Conservation (phyloP, 495 filamentous ascomycete species). For the Xylaria castorea region DNA sequence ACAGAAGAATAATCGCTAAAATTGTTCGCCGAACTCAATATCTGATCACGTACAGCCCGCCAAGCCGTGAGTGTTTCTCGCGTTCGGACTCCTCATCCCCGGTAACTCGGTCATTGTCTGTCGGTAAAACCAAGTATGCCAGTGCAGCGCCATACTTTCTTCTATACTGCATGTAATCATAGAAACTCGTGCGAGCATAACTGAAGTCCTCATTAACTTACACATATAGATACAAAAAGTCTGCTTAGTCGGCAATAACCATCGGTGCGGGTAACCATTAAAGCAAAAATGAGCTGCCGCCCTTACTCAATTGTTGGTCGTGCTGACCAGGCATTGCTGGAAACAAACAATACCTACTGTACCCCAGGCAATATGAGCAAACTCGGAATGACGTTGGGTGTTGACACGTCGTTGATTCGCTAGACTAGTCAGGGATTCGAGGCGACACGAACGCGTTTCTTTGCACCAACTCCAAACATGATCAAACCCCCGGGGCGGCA, state of each 20-base stretch:
- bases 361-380: conserved; percentile 16
- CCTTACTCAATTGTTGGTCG: background rate
- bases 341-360: conserved; percentile 8
- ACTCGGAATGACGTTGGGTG: background rate
- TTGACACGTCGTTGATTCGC: conserved; percentile 28
- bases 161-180: background rate
- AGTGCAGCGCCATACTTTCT: background rate
- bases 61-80: background rate
- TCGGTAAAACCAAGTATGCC: background rate
- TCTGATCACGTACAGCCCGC: background rate
- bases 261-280: background rate
- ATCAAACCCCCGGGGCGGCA: conserved; percentile 9
- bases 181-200: background rate
- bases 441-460: conserved; percentile 21
- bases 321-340: conserved; percentile 5
- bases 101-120: background rate
- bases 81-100: background rate
- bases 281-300: background rate
- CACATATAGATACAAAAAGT: background rate
- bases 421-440: conserved; percentile 16
- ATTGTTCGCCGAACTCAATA: background rate
- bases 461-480: conserved; percentile 18
- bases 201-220: background rate
- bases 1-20: background rate
- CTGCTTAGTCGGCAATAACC: background rate